Percentiles rank a stretch among this genome's conserved stretches.
Conservation (phyloP, 2,329 filamentous ascomycete genomes). For the Trichoderma koningii region DNA sequence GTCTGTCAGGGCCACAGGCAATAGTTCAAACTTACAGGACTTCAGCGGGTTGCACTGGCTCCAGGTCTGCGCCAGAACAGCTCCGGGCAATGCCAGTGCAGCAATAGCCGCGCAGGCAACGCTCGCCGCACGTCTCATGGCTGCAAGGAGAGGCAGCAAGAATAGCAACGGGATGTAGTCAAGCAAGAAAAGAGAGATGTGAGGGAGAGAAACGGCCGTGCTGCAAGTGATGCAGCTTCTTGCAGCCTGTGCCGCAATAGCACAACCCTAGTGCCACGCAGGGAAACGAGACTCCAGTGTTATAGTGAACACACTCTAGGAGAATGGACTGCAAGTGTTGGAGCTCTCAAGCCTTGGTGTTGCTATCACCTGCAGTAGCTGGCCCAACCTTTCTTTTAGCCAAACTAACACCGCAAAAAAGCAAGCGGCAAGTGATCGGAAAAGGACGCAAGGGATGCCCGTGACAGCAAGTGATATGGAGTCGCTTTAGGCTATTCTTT, state of each 20-base stretch:
- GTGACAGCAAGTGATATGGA: background rate
- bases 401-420: background rate
- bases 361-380: slow-evolving; percentile 5
- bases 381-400: background rate
- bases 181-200: background rate
- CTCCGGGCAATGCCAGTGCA: slow-evolving; percentile 29
- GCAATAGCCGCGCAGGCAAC: slow-evolving; percentile 18
- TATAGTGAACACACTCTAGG: background rate
- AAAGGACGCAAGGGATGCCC: slow-evolving; percentile 5
- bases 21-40: slow-evolving; percentile 36
- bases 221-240: slow-evolving; percentile 21
- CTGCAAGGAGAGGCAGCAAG: slow-evolving; percentile 16
- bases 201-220: background rate
- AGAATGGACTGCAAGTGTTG: background rate
- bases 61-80: slow-evolving; percentile 44
- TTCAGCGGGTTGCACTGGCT: slow-evolving; percentile 45
- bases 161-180: background rate
- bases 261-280: slow-evolving; percentile 18
- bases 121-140: slow-evolving; percentile 25
- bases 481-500: slow-evolving; percentile 5
- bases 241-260: slow-evolving; percentile 4
- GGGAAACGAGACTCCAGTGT: background rate
- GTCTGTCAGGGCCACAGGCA: background rate
- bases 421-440: background rate
- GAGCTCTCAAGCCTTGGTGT: slow-evolving; percentile 10